Evolutionary conservation across 768 basidiomycete genomes (phyloP).

Genomic region (Tylopilus plumbeoviolaceoides): DNA sequence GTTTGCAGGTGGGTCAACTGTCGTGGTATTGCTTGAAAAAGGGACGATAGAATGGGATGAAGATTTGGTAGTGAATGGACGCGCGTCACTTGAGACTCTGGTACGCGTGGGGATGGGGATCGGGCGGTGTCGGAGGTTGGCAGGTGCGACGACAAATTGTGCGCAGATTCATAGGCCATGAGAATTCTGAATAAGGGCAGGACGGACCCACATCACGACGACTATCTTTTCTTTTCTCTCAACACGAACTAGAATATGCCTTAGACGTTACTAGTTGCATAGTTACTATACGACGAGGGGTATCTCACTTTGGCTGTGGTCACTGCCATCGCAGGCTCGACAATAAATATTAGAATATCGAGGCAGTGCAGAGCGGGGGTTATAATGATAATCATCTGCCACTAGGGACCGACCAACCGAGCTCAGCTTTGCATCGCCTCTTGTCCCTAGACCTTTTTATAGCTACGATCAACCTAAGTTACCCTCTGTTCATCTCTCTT

Average conservation of each 20-base stretch:
- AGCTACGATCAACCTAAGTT: no score
- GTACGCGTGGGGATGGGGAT: constrained; percentile 87
- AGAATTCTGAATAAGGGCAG: neutral
- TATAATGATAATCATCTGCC: no score
- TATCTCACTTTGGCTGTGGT: no score
- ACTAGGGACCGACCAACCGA: neutral
- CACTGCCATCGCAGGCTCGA: neutral
- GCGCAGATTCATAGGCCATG: constrained; percentile 3
- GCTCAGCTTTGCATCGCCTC: constrained; percentile 1
- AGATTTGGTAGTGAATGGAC: constrained; percentile 81
- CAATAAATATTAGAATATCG: neutral
- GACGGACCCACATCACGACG: neutral
- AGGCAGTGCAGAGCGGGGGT: neutral
- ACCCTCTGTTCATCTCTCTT: neutral
- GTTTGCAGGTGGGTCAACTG: constrained; percentile 77
- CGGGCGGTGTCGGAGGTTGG: constrained; percentile 39
- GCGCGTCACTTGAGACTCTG: constrained; percentile 82
- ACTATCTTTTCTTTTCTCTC: neutral
- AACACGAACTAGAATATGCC: neutral
- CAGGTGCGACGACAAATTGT: constrained; percentile 2
- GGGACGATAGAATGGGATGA: constrained; percentile 87
- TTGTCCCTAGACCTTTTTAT: no score
- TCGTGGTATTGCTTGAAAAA: constrained; percentile 87
- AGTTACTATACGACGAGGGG: neutral
- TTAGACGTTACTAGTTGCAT: neutral